phyloP scores from a whole-genome alignment of 192 early-diverging fungal species.

The Entrophospora sp. region DNA sequence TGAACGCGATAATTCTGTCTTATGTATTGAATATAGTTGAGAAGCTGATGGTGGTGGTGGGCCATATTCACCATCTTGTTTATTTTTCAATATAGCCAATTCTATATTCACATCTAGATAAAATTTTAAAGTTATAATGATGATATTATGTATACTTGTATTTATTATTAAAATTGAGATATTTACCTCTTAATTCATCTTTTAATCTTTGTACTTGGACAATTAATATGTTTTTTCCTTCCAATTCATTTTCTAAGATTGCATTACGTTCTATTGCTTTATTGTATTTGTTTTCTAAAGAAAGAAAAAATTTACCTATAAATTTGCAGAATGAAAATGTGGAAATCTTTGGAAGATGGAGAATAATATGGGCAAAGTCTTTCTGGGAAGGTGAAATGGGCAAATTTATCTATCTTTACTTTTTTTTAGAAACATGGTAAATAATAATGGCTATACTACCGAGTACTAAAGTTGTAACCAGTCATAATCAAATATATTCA shows the following conservation, averaged over 20 bases:
- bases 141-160: neutral
- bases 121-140: neutral
- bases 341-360: no score
- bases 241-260: conserved; percentile 56
- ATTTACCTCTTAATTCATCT: conserved; percentile 57
- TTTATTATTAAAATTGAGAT: neutral
- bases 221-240: conserved; percentile 54
- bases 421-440: no score
- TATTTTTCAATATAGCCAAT: conserved; percentile 42
- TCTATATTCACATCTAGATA: conserved; percentile 44
- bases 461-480: no score
- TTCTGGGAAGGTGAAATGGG: no score
- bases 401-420: no score
- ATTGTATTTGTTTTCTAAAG: conserved; percentile 62
- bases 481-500: no score
- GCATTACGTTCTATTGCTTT: conserved; percentile 60
- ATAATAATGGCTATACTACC: no score
- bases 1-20: conserved; percentile 7
- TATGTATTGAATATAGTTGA: conserved; percentile 15
- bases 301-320: no score
- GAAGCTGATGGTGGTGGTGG: conserved; percentile 18
- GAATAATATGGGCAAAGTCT: no score
- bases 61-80: conserved; percentile 26
- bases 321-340: no score
- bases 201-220: conserved; percentile 70